Percentiles rank a stretch among this genome's conserved stretches.
phyloP scores from a whole-genome alignment of 2,329 filamentous ascomycete species.

The Drechmeria coniospora region DNA sequence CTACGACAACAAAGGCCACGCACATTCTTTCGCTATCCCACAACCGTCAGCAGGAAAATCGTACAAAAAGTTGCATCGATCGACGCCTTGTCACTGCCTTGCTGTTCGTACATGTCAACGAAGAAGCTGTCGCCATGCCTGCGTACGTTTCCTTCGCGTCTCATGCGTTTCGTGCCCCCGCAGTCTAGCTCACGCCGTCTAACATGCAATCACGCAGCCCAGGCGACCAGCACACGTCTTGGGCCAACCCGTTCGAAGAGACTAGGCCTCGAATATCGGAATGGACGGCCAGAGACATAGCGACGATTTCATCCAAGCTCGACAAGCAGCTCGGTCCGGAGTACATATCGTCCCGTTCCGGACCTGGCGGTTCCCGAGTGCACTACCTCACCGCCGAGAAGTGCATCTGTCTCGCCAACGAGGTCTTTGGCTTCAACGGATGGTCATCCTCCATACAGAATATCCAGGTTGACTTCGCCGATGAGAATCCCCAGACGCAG shows the following conservation, averaged over 20 bases:
- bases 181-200: background rate
- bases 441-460: constrained; percentile 96
- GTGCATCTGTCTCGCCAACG: constrained; percentile 85
- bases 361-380: constrained; percentile 70
- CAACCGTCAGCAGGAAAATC: too few species aligned
- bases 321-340: constrained; percentile 92
- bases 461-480: constrained; percentile 88
- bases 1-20: background rate
- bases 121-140: constrained; percentile 22
- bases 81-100: too few species aligned
- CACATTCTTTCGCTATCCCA: too few species aligned
- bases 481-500: constrained; percentile 63
- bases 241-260: constrained; percentile 72
- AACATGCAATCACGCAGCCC: constrained; percentile 37
- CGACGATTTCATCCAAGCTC: constrained; percentile 69
- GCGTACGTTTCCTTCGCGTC: constrained; percentile 20
- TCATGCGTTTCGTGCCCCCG: background rate
- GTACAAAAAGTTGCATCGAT: too few species aligned
- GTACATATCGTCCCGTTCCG: constrained; percentile 77
- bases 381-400: constrained; percentile 96
- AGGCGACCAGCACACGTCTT: constrained; percentile 45
- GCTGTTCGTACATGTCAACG: too few species aligned
- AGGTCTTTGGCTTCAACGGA: constrained; percentile 92
- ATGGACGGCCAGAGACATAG: constrained; percentile 83
- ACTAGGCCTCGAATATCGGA: constrained; percentile 50